Evolutionary conservation across 306 rosid genomes (phyloP).

Genomic region (Clitoria ternatea): DNA sequence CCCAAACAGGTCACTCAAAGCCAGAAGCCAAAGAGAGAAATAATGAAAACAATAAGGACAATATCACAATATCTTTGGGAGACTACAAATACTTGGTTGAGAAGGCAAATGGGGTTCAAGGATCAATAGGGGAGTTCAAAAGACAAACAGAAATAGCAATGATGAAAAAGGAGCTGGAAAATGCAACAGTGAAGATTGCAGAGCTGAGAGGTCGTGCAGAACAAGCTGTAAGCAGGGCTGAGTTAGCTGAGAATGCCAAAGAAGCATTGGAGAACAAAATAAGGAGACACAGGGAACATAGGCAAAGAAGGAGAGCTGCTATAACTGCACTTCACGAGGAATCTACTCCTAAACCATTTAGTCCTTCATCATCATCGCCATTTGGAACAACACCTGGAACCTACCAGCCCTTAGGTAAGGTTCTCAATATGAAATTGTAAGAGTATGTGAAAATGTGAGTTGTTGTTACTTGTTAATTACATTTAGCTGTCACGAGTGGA

Average conservation of each 20-base stretch:
- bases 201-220: slow-evolving; percentile 68
- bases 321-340: slow-evolving; percentile 48
- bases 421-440: slow-evolving; percentile 69
- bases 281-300: slow-evolving; percentile 51
- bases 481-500: neutral
- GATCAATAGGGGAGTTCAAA: neutral
- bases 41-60: slow-evolving; percentile 12
- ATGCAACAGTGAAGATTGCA: slow-evolving; percentile 45
- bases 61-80: slow-evolving; percentile 32
- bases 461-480: neutral
- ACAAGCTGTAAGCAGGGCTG: slow-evolving; percentile 78
- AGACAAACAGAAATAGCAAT: slow-evolving; percentile 38
- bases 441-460: neutral
- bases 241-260: slow-evolving; percentile 74
- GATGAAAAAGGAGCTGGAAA: slow-evolving; percentile 60
- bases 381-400: slow-evolving; percentile 21
- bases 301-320: slow-evolving; percentile 60
- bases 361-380: slow-evolving; percentile 31
- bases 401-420: slow-evolving; percentile 49
- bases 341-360: slow-evolving; percentile 34
- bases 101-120: slow-evolving; percentile 11
- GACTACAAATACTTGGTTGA: slow-evolving; percentile 25
- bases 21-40: slow-evolving; percentile 21
- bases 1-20: slow-evolving; percentile 4
- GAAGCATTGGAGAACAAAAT: slow-evolving; percentile 52